phyloP scores from a whole-genome alignment of 2,329 filamentous ascomycete species.

The Thielaviopsis ethacetica region DNA sequence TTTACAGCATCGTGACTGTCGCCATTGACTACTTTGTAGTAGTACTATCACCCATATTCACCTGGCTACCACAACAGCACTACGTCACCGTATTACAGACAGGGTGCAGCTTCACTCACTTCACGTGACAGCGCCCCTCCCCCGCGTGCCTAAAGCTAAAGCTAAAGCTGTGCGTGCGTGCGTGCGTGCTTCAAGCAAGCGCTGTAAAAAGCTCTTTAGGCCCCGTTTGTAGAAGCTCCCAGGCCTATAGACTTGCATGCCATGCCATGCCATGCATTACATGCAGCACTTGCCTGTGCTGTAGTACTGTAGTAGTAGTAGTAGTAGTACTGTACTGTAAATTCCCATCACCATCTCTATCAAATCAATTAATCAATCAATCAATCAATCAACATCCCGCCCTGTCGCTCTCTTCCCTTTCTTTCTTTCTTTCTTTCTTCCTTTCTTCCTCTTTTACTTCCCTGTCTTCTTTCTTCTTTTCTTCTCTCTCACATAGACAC shows the following conservation, averaged over 20 bases:
- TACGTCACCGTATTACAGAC: too few species aligned
- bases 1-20: too few species aligned
- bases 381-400: background rate
- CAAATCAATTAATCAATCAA: background rate
- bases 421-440: background rate
- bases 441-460: background rate
- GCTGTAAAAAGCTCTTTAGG: background rate
- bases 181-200: too few species aligned
- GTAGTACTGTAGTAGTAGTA: too few species aligned
- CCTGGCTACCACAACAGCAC: too few species aligned
- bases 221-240: background rate
- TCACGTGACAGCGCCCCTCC: slow-evolving; percentile 11
- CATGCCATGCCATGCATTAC: background rate
- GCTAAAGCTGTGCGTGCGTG: background rate
- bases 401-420: background rate
- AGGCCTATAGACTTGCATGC: background rate
- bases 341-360: background rate
- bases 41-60: too few species aligned
- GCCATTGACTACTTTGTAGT: too few species aligned
- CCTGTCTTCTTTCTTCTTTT: background rate
- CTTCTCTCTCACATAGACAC: too few species aligned
- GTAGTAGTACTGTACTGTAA: too few species aligned
- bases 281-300: too few species aligned
- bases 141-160: too few species aligned
- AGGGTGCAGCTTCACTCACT: background rate